Percentiles rank a stretch among this genome's conserved stretches.
phyloP scores from a whole-genome alignment of 371 early-diverging fungal genomes.

The Mortierella sp. region DNA sequence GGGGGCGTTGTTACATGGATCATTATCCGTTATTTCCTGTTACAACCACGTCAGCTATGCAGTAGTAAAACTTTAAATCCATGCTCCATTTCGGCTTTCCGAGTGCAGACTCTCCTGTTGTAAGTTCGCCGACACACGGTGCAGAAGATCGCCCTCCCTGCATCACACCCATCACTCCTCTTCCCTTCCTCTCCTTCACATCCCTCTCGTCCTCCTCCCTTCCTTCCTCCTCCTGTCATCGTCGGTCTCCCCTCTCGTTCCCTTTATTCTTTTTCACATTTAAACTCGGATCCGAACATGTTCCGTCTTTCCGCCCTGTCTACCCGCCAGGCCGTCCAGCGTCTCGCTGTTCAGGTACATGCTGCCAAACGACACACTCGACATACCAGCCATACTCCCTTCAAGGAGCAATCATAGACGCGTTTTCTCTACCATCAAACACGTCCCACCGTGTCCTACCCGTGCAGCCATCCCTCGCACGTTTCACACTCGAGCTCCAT shows the following conservation, averaged over 20 bases:
- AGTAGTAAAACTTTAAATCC: not conserved
- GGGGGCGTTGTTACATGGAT: too few relatives aligned
- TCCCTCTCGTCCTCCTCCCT: not conserved
- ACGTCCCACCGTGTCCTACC: not conserved
- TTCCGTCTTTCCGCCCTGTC: conserved; percentile 25
- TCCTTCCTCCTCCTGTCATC: not conserved
- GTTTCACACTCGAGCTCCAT: not conserved
- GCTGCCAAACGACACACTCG: not conserved
- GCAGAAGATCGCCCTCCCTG: not conserved
- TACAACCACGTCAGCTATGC: not conserved
- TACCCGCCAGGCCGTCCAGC: conserved; percentile 31
- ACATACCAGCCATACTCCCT: too few relatives aligned
- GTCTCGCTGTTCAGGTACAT: conserved; percentile 30
- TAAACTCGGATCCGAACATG: conserved; percentile 16
- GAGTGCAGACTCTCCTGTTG: conserved; percentile 2
- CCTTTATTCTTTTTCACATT: not conserved
- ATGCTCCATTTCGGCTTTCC: not conserved
- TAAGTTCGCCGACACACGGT: conserved; percentile 5
- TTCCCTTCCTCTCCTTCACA: not conserved
- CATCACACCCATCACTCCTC: not conserved
- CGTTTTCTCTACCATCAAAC: not conserved
- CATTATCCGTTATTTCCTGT: not conserved
- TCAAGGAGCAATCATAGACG: not conserved
- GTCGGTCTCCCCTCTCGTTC: not conserved
- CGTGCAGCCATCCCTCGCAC: not conserved